Conservation (phyloP, 2,329 filamentous ascomycete species). For the Ophiognomonia clavigignenti-juglandacearum region DNA sequence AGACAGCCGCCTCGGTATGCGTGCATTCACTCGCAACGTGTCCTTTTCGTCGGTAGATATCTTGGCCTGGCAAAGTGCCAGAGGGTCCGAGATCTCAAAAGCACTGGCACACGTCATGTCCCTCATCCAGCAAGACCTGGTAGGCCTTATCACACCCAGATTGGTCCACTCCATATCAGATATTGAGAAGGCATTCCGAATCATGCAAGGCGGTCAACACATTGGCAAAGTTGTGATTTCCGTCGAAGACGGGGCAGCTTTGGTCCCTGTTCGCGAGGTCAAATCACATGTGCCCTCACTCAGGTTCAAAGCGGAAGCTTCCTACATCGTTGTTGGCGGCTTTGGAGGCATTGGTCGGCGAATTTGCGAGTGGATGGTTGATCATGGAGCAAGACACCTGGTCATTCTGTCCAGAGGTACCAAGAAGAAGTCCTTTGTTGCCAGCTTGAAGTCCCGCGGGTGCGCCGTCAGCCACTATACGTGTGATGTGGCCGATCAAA, state of each 20-base stretch:
- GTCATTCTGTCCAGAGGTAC: slow-evolving; percentile 17
- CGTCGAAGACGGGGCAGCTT: neutral
- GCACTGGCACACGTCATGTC: neutral
- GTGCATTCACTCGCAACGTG: slow-evolving; percentile 33
- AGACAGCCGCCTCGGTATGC: slow-evolving; percentile 37
- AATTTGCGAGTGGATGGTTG: slow-evolving; percentile 23
- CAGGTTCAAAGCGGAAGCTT: too few relatives aligned
- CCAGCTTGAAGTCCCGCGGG: slow-evolving; percentile 15
- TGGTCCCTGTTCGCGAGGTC: slow-evolving; percentile 2
- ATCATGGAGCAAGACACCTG: slow-evolving; percentile 18
- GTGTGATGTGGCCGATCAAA: slow-evolving; percentile 24
- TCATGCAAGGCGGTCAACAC: slow-evolving; percentile 29
- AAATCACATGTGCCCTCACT: too few relatives aligned
- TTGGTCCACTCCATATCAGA: slow-evolving; percentile 13
- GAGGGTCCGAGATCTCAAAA: too few relatives aligned
- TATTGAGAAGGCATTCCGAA: slow-evolving; percentile 26
- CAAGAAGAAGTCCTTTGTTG: neutral
- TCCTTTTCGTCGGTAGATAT: slow-evolving; percentile 31
- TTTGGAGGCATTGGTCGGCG: slow-evolving; percentile 26
- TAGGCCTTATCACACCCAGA: too few relatives aligned
- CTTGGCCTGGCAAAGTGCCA: too few relatives aligned
- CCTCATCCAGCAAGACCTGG: slow-evolving; percentile 16
- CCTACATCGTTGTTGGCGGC: slow-evolving; percentile 28
- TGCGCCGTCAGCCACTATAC: slow-evolving; percentile 20
- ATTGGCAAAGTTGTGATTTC: slow-evolving; percentile 29